Evolutionary conservation across 1,284 basidiomycete genomes (phyloP).

Genomic region (Papiliotrema nemorosa): DNA sequence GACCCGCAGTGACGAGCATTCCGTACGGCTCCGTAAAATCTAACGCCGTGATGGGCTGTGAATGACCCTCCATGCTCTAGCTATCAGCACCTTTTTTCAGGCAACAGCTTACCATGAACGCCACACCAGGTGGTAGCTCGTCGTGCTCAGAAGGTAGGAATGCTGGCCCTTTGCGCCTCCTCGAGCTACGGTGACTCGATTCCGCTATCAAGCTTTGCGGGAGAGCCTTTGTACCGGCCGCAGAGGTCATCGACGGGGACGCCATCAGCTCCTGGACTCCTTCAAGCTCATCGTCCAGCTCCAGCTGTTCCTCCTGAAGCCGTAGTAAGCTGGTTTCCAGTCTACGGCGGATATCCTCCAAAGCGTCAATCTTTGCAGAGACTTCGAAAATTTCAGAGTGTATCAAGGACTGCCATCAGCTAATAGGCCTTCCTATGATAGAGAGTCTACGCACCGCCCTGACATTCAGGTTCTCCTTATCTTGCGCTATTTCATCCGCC

Average conservation of each 20-base stretch:
- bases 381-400: conserved; percentile 83
- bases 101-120: conserved; percentile 76
- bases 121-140: conserved; percentile 86
- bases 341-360: conserved; percentile 75
- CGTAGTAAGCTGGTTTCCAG: conserved; percentile 79
- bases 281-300: conserved; percentile 88
- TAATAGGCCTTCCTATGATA: background rate
- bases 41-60: conserved; percentile 76
- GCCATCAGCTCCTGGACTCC: conserved; percentile 79
- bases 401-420: conserved; percentile 63
- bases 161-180: conserved; percentile 64
- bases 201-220: conserved; percentile 20
- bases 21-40: conserved; percentile 98
- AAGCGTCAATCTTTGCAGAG: conserved; percentile 76
- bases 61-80: conserved; percentile 76
- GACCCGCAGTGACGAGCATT: conserved; percentile 79
- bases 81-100: background rate
- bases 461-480: conserved; percentile 86
- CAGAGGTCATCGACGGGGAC: conserved; percentile 50
- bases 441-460: conserved; percentile 75
- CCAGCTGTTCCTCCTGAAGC: conserved; percentile 90
- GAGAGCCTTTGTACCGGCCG: conserved; percentile 39
- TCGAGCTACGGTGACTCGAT: conserved; percentile 22
- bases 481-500: conserved; percentile 73
- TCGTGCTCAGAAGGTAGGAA: conserved; percentile 98